Conservation (phyloP, 768 basidiomycete species). For the Agaricus blazei region DNA sequence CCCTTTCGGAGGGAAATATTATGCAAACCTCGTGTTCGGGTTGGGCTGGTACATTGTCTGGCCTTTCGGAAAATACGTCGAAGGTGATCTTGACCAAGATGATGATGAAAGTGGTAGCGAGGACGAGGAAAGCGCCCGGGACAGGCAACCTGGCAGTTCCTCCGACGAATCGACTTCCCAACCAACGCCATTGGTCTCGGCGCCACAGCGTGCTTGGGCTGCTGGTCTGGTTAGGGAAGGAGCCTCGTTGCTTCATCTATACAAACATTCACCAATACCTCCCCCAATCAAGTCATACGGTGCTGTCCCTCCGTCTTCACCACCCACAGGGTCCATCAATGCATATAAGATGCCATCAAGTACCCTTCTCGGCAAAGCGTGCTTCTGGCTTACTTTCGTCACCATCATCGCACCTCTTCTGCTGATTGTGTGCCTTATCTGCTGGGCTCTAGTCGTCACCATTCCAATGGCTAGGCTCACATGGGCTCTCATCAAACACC, state of each 20-base stretch:
- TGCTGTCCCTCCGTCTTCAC: conserved; percentile 35
- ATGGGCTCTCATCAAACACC: conserved; percentile 87
- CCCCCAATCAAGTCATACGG: conserved; percentile 65
- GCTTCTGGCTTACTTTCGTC: conserved; percentile 78
- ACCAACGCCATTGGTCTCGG: conserved; percentile 21
- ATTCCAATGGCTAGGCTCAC: conserved; percentile 98
- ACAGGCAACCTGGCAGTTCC: conserved; percentile 21
- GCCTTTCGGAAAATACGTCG: conserved; percentile 99
- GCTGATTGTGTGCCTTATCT: conserved; percentile 80
- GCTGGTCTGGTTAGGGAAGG: conserved; percentile 36
- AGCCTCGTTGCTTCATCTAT: conserved; percentile 37
- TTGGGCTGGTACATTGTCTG: conserved; percentile 95
- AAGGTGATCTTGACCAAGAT: conserved; percentile 48
- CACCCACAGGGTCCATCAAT: conserved; percentile 20
- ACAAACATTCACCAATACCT: conserved; percentile 25
- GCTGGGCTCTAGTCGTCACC: conserved; percentile 94
- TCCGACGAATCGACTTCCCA: conserved; percentile 34
- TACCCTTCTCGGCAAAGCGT: conserved; percentile 63
- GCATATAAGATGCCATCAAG: conserved; percentile 24
- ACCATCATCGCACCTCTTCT: conserved; percentile 84
- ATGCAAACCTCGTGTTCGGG: conserved; percentile 83
- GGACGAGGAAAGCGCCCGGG: conserved; percentile 28
- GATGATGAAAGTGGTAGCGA: conserved; percentile 18
- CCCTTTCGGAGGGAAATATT: conserved; percentile 78
- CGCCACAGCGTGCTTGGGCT: conserved; percentile 36